Percentiles rank a stretch among this genome's conserved stretches.
Conservation (phyloP, 139 green algal genomes). For the Chlamydomonas schloesseri region DNA sequence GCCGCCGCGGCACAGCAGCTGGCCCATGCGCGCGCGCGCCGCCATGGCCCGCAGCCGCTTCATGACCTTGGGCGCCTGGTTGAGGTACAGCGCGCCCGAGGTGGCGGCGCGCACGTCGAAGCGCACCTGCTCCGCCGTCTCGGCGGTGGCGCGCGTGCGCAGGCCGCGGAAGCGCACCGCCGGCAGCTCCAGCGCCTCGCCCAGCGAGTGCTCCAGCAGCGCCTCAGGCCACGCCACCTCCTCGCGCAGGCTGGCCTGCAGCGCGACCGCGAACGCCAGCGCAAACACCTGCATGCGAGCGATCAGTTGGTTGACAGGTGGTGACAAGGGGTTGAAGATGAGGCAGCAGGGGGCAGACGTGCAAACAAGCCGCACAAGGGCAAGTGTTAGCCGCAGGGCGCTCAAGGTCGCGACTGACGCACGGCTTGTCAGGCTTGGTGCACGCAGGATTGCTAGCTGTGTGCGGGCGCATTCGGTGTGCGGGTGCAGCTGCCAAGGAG, state of each 20-base stretch:
- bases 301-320: no score
- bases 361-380: no score
- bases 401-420: no score
- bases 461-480: no score
- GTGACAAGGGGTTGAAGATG: no score
- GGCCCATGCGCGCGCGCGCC: background rate
- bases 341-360: no score
- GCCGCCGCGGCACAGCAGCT: background rate
- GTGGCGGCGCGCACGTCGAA: background rate
- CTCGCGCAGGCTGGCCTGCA: background rate
- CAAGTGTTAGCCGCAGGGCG: no score
- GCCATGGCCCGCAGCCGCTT: background rate
- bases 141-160: background rate
- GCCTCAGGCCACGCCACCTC: background rate
- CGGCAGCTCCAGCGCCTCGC: conserved; percentile 3
- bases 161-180: background rate
- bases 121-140: background rate
- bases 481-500: no score
- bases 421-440: no score
- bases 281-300: background rate
- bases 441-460: background rate
- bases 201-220: background rate
- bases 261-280: background rate
- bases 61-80: background rate
- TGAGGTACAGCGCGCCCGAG: background rate